These are phyloP conservation scores for Isoetes taiwanensis DNA, from an alignment of 75 land plant species.

Conservation along the genomic window DNA sequence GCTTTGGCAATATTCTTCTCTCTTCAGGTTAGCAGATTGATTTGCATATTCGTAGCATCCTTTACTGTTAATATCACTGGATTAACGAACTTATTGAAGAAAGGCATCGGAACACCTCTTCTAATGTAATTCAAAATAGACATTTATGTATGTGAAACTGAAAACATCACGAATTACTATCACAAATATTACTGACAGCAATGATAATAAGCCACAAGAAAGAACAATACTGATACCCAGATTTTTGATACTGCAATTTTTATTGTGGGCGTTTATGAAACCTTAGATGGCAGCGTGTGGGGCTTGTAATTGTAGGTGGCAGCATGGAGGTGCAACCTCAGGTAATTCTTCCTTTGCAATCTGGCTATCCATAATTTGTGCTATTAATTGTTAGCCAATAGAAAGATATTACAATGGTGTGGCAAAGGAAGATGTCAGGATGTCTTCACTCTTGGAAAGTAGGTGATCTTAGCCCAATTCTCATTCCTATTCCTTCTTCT, in stretches of 20 bases:
- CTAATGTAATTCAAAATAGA: not conserved
- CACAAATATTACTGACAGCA: not conserved
- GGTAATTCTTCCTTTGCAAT: conserved; percentile 48
- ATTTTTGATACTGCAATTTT: not conserved
- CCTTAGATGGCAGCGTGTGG: conserved; percentile 81
- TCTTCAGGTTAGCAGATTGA: conserved; percentile 41
- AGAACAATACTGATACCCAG: not conserved
- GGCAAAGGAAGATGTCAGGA: too few relatives aligned
- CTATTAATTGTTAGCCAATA: too few relatives aligned
- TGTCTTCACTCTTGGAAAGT: too few relatives aligned
- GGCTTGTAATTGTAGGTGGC: conserved; percentile 84
- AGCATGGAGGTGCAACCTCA: conserved; percentile 93
- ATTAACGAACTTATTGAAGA: not conserved
- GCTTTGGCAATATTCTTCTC: conserved; percentile 94
- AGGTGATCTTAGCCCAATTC: too few relatives aligned
- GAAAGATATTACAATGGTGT: too few relatives aligned
- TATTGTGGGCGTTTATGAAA: conserved; percentile 39
- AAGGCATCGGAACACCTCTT: not conserved
- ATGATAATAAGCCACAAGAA: too few relatives aligned
- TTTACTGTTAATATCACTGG: not conserved
- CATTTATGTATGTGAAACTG: not conserved
- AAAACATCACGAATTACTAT: not conserved
- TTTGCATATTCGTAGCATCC: not conserved
- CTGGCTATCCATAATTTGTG: too few relatives aligned
- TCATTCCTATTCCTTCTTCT: too few relatives aligned